These are phyloP conservation scores for Allantophomopsis lycopodina DNA, from an alignment of 2,329 filamentous ascomycete genomes.

Conservation along the genomic window DNA sequence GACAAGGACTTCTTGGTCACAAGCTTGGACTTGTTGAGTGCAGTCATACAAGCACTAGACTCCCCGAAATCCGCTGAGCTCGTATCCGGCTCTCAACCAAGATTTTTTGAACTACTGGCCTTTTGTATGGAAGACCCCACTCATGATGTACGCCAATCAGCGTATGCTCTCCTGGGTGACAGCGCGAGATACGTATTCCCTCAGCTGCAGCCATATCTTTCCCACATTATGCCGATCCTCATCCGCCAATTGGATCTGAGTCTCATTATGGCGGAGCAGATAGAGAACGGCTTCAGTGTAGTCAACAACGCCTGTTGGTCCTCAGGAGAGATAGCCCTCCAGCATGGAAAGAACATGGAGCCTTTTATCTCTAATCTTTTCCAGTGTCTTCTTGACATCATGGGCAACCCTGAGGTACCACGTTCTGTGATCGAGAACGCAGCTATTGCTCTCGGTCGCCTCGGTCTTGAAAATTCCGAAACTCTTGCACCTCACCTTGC, in stretches of 20 bases:
- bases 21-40: constrained; percentile 82
- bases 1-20: constrained; percentile 97
- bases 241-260: constrained; percentile 80
- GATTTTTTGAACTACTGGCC: constrained; percentile 79
- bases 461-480: constrained; percentile 69
- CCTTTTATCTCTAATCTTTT: constrained; percentile 69
- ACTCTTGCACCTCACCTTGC: constrained; percentile 66
- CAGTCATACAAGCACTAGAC: constrained; percentile 82
- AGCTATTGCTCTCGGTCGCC: constrained; percentile 77
- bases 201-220: constrained; percentile 62
- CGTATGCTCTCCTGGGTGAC: constrained; percentile 88
- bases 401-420: constrained; percentile 74
- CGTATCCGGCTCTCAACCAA: constrained; percentile 60
- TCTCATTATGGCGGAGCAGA: constrained; percentile 60
- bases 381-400: constrained; percentile 64
- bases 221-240: constrained; percentile 65
- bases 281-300: constrained; percentile 77
- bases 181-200: constrained; percentile 86
- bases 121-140: constrained; percentile 87
- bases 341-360: constrained; percentile 59
- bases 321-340: constrained; percentile 79
- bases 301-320: constrained; percentile 99
- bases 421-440: constrained; percentile 86
- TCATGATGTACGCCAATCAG: constrained; percentile 91
- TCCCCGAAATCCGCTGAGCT: constrained; percentile 61